Base-by-base conservation (phyloP, 2,329 filamentous ascomycete species). In the Talaromyces sp. region DNA sequence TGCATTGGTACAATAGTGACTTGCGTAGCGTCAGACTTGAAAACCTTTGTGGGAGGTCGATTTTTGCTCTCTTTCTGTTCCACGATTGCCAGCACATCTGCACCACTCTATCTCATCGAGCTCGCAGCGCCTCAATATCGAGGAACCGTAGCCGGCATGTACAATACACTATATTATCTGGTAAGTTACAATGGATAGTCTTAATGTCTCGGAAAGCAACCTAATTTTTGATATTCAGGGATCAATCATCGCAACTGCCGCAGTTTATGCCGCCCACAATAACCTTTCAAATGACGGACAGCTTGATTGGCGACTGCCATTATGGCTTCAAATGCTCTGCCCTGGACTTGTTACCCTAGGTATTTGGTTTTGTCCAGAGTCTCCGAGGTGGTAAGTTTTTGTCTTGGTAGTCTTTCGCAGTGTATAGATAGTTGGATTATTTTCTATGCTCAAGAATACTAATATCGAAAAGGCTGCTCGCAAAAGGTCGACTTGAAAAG, bases 91-190 rank as follows among this genome's bases (percentile, higher is more conserved):
- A 82, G 83, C 7, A 82, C 84, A 6, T 85, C 86, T 14, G 86
- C 84, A 2, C 86, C 86, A 2, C 83, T 86, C 22, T 87, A 87
- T 71, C 83, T 84, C 16, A 83, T 86, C 60, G 87, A 89, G 73
- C 80, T 87, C 67, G 82, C 86, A 0, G 86, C 88, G 70, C 86
- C 87, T 1, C 82, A 83, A 4, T 85, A 86, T 72, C 80, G 87
- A 66, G 86, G 85, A 52, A 80, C 85, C 0, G 61, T 74, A 2
- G 71, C 72, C 7, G 73, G 72, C 4, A 61, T 72, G 61, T 74
- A 73, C 63, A 74, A 74, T 59, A 66, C 66, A 22, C 58, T 67
- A 13, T 68, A 65, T 31, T 66, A 68, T 58, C 24, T 68, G 43
- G 66, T 54, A 64, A 31, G 27, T 31, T 31, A 31, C 27, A 31